These are phyloP conservation scores for Aspergillus hancockii DNA, from an alignment of 495 filamentous ascomycete genomes.

Conservation along the genomic window DNA sequence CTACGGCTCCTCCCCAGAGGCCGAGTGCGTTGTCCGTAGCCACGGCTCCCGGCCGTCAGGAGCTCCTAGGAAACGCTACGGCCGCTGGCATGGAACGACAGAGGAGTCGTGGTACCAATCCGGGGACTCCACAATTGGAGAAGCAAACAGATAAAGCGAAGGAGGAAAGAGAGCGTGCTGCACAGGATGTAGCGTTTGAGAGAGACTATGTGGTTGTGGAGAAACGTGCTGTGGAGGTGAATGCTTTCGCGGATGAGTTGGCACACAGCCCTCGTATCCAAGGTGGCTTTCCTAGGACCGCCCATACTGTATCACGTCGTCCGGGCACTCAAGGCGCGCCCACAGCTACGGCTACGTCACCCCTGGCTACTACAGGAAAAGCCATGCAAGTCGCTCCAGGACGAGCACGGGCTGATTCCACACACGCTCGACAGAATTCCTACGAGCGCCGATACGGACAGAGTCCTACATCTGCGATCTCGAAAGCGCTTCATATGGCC, in stretches of 20 bases:
- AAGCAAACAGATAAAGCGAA: constrained; percentile 42
- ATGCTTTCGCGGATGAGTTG: constrained; percentile 94
- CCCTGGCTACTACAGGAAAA: constrained; percentile 48
- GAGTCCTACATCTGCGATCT: constrained; percentile 80
- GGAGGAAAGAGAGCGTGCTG: constrained; percentile 72
- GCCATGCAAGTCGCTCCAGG: constrained; percentile 70
- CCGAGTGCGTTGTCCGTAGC: constrained; percentile 49
- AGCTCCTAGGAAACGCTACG: constrained; percentile 36
- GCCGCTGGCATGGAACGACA: constrained; percentile 50
- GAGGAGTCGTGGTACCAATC: constrained; percentile 48
- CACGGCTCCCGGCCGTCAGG: constrained; percentile 65
- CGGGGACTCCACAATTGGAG: constrained; percentile 45
- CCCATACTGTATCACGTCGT: constrained; percentile 61
- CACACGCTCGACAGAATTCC: constrained; percentile 67
- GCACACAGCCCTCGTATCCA: constrained; percentile 70
- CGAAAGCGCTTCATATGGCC: constrained; percentile 92
- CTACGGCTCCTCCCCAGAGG: constrained; percentile 31
- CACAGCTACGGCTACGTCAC: constrained; percentile 35
- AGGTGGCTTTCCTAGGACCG: constrained; percentile 36
- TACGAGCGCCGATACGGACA: constrained; percentile 78
- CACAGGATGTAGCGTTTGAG: constrained; percentile 85
- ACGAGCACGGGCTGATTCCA: constrained; percentile 58
- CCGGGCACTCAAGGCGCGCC: constrained; percentile 64
- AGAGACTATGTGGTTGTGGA: constrained; percentile 95
- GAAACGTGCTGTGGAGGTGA: constrained; percentile 91